Conservation (phyloP, 768 basidiomycete genomes). For the Bullera alba region DNA sequence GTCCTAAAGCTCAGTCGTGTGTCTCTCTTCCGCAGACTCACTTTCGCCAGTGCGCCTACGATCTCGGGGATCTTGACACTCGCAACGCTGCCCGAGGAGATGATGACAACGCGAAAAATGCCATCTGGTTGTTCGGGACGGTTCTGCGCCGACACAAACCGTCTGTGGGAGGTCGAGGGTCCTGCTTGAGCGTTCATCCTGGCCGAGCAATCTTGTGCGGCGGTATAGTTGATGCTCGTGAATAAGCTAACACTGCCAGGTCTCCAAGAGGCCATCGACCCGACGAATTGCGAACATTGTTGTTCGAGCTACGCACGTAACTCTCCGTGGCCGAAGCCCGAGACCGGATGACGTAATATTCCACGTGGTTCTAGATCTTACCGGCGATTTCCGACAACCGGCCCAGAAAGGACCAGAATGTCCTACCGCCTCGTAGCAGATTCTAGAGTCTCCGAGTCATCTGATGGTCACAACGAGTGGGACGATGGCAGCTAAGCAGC, state of each 20-base stretch:
- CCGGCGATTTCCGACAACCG: not conserved
- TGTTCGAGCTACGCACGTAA: too few relatives aligned
- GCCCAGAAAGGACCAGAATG: too few relatives aligned
- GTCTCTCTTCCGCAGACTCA: too few relatives aligned
- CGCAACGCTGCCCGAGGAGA: constrained; percentile 91
- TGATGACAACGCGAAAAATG: constrained; percentile 57
- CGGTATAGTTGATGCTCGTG: not conserved
- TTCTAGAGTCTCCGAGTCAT: too few relatives aligned
- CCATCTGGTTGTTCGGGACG: constrained; percentile 23
- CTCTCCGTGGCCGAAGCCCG: too few relatives aligned
- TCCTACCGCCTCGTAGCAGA: too few relatives aligned
- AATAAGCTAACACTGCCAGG: too few relatives aligned
- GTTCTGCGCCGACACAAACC: constrained; percentile 28
- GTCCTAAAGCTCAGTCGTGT: constrained; percentile 53
- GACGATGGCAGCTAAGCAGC: too few relatives aligned
- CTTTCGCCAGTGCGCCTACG: constrained; percentile 63
- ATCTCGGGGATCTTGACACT: constrained; percentile 90
- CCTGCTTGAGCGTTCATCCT: constrained; percentile 7
- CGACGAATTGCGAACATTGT: too few relatives aligned
- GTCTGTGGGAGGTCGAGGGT: constrained; percentile 10
- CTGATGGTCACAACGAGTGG: too few relatives aligned
- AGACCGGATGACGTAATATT: too few relatives aligned
- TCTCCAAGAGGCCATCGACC: too few relatives aligned
- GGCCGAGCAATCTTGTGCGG: not conserved
- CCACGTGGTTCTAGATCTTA: constrained; percentile 4